Conservation (phyloP, 2,329 filamentous ascomycete genomes). For the Fusarium decemcellulare region DNA sequence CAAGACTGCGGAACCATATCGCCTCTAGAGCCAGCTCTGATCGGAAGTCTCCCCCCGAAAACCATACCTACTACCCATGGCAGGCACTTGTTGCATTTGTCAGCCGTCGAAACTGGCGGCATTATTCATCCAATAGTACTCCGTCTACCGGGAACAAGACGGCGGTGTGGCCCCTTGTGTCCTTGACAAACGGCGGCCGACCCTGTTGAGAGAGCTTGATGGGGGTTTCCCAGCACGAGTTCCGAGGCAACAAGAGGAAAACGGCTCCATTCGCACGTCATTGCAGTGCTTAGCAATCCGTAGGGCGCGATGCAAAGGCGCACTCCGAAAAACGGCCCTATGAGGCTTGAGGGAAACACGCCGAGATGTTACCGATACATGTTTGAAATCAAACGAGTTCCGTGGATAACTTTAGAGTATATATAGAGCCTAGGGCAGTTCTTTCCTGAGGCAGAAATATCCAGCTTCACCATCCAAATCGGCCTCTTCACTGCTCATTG, state of each 20-base stretch:
- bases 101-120: neutral
- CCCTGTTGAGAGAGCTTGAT: neutral
- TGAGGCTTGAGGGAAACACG: neutral
- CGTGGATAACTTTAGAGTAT: neutral
- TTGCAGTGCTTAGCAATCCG: slow-evolving; percentile 17
- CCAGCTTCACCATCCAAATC: neutral
- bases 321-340: neutral
- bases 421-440: neutral
- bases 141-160: neutral
- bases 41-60: neutral
- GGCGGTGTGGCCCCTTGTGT: neutral
- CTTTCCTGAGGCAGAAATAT: neutral
- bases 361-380: neutral
- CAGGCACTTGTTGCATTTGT: neutral
- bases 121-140: slow-evolving; percentile 26
- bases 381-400: neutral
- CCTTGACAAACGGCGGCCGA: neutral
- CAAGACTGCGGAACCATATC: neutral
- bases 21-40: neutral
- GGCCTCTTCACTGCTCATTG: neutral
- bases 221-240: slow-evolving; percentile 1
- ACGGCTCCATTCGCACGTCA: slow-evolving; percentile 20
- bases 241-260: neutral
- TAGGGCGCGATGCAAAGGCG: neutral
- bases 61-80: neutral